These are phyloP conservation scores for Hypoxylon sp. DNA, from an alignment of 2,329 filamentous ascomycete species.

Conservation along the genomic window DNA sequence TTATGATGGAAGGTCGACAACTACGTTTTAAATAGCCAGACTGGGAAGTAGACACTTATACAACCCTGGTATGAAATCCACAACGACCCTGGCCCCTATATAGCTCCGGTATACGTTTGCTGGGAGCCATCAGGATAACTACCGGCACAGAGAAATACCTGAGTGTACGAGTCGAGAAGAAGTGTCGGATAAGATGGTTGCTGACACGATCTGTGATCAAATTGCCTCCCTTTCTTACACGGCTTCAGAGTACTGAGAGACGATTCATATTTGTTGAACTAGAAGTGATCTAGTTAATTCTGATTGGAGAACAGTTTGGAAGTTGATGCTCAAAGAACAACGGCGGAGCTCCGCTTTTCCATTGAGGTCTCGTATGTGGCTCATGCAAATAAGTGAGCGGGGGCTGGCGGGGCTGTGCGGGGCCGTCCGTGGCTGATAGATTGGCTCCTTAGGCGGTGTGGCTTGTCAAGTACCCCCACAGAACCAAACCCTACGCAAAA, in stretches of 20 bases:
- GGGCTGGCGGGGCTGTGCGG: neutral
- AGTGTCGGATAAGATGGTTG: neutral
- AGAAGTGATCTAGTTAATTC: constrained; percentile 8
- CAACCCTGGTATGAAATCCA: neutral
- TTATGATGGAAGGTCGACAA: neutral
- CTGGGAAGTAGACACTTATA: constrained; percentile 8
- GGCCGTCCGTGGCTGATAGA: constrained; percentile 35
- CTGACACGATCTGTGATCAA: neutral
- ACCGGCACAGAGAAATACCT: neutral
- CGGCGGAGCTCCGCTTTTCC: neutral
- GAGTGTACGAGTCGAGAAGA: neutral
- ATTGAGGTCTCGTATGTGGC: neutral
- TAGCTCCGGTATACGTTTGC: neutral
- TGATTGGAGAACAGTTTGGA: constrained; percentile 3
- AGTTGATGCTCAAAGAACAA: neutral
- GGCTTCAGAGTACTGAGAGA: neutral
- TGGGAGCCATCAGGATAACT: constrained; percentile 17
- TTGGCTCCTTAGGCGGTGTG: neutral
- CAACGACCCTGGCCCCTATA: constrained; percentile 8
- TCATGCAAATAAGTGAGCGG: neutral
- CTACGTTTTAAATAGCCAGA: constrained; percentile 9
- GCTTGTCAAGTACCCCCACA: constrained; percentile 20
- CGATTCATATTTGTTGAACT: neutral
- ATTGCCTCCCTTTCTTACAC: neutral
- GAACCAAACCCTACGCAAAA: constrained; percentile 44